A percentile compares a stretch with the other conserved stretches of the same genome.
These are phyloP conservation scores for Botrytis elliptica DNA, from an alignment of 2,329 filamentous ascomycete genomes.

Conservation along the genomic window DNA sequence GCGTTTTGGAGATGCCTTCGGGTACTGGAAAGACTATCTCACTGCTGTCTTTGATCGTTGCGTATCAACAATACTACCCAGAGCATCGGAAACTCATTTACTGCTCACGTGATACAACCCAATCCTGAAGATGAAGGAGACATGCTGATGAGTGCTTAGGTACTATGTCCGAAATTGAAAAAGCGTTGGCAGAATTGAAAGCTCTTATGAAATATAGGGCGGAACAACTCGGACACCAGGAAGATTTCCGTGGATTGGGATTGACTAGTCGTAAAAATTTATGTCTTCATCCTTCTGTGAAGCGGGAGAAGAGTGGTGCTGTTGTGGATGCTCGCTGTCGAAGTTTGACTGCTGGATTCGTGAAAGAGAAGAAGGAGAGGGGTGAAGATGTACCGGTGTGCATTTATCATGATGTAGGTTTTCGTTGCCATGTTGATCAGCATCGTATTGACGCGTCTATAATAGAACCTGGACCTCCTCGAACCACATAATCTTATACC, in stretches of 20 bases:
- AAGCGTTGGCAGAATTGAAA: constrained; percentile 88
- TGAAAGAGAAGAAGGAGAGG: constrained; percentile 94
- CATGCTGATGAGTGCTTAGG: constrained; percentile 42
- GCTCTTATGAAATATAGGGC: constrained; percentile 92
- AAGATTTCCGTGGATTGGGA: constrained; percentile 90
- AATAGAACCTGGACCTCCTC: constrained; percentile 82
- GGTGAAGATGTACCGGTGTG: constrained; percentile 94
- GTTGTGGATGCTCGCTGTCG: constrained; percentile 95
- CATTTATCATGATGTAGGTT: constrained; percentile 82
- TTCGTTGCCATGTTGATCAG: not conserved
- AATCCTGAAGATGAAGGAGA: not conserved
- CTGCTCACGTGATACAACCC: constrained; percentile 69
- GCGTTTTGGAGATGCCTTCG: constrained; percentile 97
- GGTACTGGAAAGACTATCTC: constrained; percentile 98
- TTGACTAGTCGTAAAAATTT: constrained; percentile 96
- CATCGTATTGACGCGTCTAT: constrained; percentile 8
- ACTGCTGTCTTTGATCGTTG: constrained; percentile 88
- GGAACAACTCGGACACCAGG: constrained; percentile 82
- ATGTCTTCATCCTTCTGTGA: constrained; percentile 93
- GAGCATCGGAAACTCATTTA: constrained; percentile 97
- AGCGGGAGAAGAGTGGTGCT: constrained; percentile 89
- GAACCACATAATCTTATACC: constrained; percentile 95
- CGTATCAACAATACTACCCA: constrained; percentile 91
- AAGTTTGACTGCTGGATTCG: constrained; percentile 92
- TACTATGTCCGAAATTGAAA: constrained; percentile 99